A percentile compares a stretch with the other conserved stretches of the same genome.
These are phyloP conservation scores for Pelagomonas calceolata DNA, from an alignment of 108 stramenopile species.

Conservation along the genomic window DNA sequence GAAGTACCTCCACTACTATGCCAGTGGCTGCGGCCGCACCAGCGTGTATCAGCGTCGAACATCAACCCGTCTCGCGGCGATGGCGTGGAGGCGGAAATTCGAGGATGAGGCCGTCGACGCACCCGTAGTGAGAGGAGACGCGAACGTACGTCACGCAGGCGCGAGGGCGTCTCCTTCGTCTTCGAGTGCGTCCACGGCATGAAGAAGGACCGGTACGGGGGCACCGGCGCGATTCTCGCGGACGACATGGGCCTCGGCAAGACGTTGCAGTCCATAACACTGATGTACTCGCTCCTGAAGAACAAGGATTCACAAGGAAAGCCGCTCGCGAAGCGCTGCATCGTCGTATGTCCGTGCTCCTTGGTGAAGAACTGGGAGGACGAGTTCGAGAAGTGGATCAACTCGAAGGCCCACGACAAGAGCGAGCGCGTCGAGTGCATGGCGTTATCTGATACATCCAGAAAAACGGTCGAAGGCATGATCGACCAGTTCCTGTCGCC, in stretches of 20 bases:
- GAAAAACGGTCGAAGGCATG: constrained; percentile 64
- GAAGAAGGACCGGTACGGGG: constrained; percentile 37
- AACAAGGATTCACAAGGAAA: constrained; percentile 65
- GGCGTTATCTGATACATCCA: constrained; percentile 72
- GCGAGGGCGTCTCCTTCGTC: constrained; percentile 92
- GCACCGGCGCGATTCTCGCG: constrained; percentile 81
- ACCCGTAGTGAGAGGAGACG: too few species aligned
- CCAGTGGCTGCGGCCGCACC: constrained; percentile 93
- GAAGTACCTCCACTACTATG: constrained; percentile 80
- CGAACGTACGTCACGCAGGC: too few species aligned
- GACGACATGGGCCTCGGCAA: constrained; percentile 85
- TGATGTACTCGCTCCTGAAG: constrained; percentile 89
- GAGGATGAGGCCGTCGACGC: too few species aligned
- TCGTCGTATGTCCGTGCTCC: constrained; percentile 90
- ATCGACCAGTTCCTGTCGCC: constrained; percentile 59
- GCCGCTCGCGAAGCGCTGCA: constrained; percentile 70
- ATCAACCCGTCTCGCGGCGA: too few species aligned
- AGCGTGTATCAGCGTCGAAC: too few species aligned
- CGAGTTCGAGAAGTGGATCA: constrained; percentile 96
- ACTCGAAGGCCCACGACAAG: constrained; percentile 53
- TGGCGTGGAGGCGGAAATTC: too few species aligned
- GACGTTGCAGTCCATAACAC: constrained; percentile 78
- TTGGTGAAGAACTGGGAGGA: constrained; percentile 97
- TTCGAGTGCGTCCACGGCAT: constrained; percentile 71
- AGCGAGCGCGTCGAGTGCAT: constrained; percentile 28